phyloP scores from a whole-genome alignment of 768 basidiomycete species.

The Naganishia onofrii region DNA sequence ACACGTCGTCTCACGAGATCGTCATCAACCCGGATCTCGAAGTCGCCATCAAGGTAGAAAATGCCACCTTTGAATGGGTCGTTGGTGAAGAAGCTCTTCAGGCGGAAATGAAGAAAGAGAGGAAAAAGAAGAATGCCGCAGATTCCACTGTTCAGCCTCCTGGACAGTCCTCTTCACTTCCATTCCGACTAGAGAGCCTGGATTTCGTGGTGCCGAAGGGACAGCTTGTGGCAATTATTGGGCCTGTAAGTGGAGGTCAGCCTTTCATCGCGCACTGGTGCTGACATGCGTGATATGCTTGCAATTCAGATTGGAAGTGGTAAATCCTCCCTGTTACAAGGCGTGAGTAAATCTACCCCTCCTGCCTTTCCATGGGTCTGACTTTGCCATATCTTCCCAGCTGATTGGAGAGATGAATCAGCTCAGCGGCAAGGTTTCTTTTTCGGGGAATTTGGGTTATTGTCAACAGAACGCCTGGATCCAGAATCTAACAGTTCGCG shows the following conservation, averaged over 20 bases:
- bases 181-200: constrained; percentile 60
- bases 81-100: constrained; percentile 40
- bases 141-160: constrained; percentile 15
- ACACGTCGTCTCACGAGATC: constrained; percentile 56
- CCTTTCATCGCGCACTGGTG: neutral
- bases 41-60: constrained; percentile 58
- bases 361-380: neutral
- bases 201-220: constrained; percentile 62
- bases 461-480: constrained; percentile 76
- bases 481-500: constrained; percentile 63
- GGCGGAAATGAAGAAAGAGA: constrained; percentile 34
- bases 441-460: constrained; percentile 67
- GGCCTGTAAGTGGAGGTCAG: constrained; percentile 56
- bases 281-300: constrained; percentile 1
- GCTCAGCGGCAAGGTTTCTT: constrained; percentile 58
- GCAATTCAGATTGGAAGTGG: constrained; percentile 57
- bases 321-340: constrained; percentile 55
- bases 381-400: constrained; percentile 39
- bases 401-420: constrained; percentile 70
- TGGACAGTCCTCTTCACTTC: constrained; percentile 35
- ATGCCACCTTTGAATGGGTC: constrained; percentile 69
- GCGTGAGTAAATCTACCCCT: constrained; percentile 32
- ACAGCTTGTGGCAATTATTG: constrained; percentile 63
- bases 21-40: constrained; percentile 57
- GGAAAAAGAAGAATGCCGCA: constrained; percentile 29